These are phyloP conservation scores for Novymonas esmeraldas DNA, from an alignment of 208 protist genomes.

Conservation along the genomic window DNA sequence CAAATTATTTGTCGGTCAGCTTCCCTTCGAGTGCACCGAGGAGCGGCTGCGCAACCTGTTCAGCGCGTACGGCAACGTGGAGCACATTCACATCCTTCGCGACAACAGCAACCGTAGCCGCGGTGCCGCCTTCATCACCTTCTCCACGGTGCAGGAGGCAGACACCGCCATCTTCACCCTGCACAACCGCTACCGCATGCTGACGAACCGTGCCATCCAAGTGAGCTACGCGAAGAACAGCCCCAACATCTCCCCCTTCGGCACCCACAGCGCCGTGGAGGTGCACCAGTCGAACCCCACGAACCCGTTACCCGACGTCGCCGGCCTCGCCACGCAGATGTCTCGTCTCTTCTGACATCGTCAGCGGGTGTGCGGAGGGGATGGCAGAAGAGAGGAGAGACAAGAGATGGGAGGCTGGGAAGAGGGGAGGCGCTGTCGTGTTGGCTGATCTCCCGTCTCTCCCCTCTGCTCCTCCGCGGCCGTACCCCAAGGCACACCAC, in stretches of 20 bases:
- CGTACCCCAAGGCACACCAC: too few species aligned
- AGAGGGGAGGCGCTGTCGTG: too few species aligned
- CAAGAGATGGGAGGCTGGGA: background rate
- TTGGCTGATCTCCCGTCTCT: too few species aligned
- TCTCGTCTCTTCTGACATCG: slow-evolving; percentile 43
- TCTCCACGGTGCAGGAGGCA: slow-evolving; percentile 77
- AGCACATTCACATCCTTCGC: slow-evolving; percentile 88
- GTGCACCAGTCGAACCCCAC: slow-evolving; percentile 86
- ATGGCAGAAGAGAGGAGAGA: background rate
- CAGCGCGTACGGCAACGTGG: slow-evolving; percentile 81
- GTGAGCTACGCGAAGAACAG: slow-evolving; percentile 92
- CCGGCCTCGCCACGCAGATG: slow-evolving; percentile 35
- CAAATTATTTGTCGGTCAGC: slow-evolving; percentile 87
- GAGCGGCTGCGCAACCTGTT: slow-evolving; percentile 83
- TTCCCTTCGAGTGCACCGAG: slow-evolving; percentile 87
- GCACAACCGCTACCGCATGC: slow-evolving; percentile 89
- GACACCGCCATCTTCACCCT: slow-evolving; percentile 90
- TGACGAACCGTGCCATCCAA: slow-evolving; percentile 87
- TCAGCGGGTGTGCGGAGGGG: background rate
- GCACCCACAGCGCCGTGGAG: slow-evolving; percentile 72
- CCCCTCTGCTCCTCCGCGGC: too few species aligned
- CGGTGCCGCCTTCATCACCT: slow-evolving; percentile 87
- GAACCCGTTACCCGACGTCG: slow-evolving; percentile 84
- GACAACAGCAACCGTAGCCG: slow-evolving; percentile 84
- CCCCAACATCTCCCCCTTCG: slow-evolving; percentile 84